Conservation (phyloP, 202 grass and related monocot genomes). For the Bolboschoenoplectus hybrid region DNA sequence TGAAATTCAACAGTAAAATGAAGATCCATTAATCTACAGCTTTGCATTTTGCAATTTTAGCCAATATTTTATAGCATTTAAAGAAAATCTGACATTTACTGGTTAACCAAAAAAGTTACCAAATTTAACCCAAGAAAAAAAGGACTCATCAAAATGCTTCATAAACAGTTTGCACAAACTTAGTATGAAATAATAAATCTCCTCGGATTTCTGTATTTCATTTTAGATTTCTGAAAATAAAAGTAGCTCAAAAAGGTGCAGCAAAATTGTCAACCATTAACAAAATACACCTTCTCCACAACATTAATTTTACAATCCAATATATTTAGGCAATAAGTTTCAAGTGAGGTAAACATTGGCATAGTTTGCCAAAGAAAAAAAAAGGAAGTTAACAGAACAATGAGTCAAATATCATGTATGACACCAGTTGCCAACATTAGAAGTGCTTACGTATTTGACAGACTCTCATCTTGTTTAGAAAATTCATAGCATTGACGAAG, state of each 20-base stretch:
- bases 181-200: not conserved
- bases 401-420: not conserved
- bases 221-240: not conserved
- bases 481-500: slow-evolving; percentile 93
- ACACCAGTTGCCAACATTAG: slow-evolving; percentile 15
- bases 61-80: not conserved
- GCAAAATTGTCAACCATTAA: slow-evolving; percentile 13
- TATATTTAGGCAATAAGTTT: not conserved
- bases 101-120: not conserved
- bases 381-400: not conserved
- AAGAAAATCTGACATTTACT: not conserved
- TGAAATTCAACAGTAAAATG: slow-evolving; percentile 11
- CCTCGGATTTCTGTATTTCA: not conserved
- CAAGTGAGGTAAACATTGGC: not conserved
- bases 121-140: not conserved
- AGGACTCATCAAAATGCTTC: not conserved
- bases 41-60: slow-evolving; percentile 2
- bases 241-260: not conserved
- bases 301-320: not conserved
- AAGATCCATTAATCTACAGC: not conserved
- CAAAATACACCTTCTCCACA: slow-evolving; percentile 1
- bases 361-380: not conserved
- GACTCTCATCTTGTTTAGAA: slow-evolving; percentile 74
- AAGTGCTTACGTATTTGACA: slow-evolving; percentile 61
- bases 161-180: slow-evolving; percentile 21